These are phyloP conservation scores for Xylaria flabelliformis DNA, from an alignment of 495 filamentous ascomycete genomes.

Conservation along the genomic window DNA sequence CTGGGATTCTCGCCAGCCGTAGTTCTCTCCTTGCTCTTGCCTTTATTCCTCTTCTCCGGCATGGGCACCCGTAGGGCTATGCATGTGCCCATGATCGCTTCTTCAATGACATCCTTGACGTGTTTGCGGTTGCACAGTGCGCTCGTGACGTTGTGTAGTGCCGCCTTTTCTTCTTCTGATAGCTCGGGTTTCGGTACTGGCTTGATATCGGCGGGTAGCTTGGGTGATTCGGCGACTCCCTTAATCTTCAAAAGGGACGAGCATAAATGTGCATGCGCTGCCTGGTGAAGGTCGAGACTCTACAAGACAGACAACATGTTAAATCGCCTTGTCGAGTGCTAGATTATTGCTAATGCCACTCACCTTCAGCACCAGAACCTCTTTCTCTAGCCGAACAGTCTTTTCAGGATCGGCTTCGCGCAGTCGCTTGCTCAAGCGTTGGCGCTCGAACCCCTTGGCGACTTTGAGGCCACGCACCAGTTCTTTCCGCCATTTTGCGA, in stretches of 20 bases:
- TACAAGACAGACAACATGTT: conserved; percentile 24
- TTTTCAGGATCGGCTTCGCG: conserved; percentile 66
- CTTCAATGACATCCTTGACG: conserved; percentile 71
- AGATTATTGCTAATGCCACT: background rate
- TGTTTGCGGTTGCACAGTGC: conserved; percentile 77
- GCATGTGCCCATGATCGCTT: conserved; percentile 67
- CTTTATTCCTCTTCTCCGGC: conserved; percentile 42
- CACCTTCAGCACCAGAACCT: conserved; percentile 80
- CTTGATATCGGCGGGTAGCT: conserved; percentile 57
- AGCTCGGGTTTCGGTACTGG: conserved; percentile 54
- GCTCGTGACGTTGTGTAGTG: conserved; percentile 75
- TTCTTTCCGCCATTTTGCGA: conserved; percentile 63
- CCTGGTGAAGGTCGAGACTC: conserved; percentile 68
- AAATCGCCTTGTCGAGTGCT: conserved; percentile 25
- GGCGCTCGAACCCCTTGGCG: conserved; percentile 86
- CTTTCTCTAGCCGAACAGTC: conserved; percentile 66
- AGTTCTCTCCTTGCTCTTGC: conserved; percentile 41
- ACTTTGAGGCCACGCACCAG: conserved; percentile 75
- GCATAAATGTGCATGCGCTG: conserved; percentile 73
- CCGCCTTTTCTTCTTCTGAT: conserved; percentile 54
- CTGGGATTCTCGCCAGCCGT: background rate
- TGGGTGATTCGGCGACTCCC: conserved; percentile 61
- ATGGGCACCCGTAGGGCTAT: conserved; percentile 64
- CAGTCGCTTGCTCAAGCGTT: conserved; percentile 79
- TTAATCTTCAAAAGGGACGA: conserved; percentile 79